phyloP scores from a whole-genome alignment of 2,329 filamentous ascomycete species.

The Arthrinium puccinioides region DNA sequence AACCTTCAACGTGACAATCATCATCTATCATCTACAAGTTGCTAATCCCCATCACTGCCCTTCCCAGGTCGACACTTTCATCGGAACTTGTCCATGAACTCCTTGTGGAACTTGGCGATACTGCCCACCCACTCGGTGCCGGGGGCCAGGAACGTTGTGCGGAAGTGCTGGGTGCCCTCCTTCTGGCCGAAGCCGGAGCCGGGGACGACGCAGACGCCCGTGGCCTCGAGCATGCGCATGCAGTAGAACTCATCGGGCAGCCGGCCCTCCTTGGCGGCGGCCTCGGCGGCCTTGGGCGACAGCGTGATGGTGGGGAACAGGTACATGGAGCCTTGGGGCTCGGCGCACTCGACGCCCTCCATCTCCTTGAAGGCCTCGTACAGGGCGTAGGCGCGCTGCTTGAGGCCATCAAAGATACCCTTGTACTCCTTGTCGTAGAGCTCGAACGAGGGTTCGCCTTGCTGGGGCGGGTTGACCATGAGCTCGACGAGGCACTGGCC shows the following conservation, averaged over 20 bases:
- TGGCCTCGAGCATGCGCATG: constrained; percentile 82
- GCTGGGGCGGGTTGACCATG: constrained; percentile 90
- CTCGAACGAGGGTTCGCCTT: constrained; percentile 76
- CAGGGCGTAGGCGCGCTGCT: constrained; percentile 72
- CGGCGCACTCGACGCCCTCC: constrained; percentile 89
- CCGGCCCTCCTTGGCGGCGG: constrained; percentile 67
- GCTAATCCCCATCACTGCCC: no score
- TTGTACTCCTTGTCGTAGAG: constrained; percentile 83
- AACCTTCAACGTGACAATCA: no score
- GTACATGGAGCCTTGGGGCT: constrained; percentile 95
- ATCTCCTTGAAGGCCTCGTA: constrained; percentile 88
- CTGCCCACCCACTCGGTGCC: constrained; percentile 90
- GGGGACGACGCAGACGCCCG: constrained; percentile 88
- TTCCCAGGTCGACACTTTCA: no score
- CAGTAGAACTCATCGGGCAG: constrained; percentile 90
- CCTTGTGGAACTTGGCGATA: constrained; percentile 83
- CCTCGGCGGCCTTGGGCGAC: constrained; percentile 66
- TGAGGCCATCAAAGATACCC: constrained; percentile 70
- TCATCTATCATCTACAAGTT: no score
- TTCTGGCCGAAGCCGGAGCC: constrained; percentile 93
- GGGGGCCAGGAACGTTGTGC: constrained; percentile 93
- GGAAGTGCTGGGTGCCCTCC: constrained; percentile 84
- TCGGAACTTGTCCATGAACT: constrained; percentile 79
- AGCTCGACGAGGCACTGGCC: constrained; percentile 95
- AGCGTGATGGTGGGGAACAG: constrained; percentile 92